Evolutionary conservation across 495 filamentous ascomycete species (phyloP), one percentile per base, ranked within the genome.

Genomic region (Hypoxylon cercidicola): DNA sequence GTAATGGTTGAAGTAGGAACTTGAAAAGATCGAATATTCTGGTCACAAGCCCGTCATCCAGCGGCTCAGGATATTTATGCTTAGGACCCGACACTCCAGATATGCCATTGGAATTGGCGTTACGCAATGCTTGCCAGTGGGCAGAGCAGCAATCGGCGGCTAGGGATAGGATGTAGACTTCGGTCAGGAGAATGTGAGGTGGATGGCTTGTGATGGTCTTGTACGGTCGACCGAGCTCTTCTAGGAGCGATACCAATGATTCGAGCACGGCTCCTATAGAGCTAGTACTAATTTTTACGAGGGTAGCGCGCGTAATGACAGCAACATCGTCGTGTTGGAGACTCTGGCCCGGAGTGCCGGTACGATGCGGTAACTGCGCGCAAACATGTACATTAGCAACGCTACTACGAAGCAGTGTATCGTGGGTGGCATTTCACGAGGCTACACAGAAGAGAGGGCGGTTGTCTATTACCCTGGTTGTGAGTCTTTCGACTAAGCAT

Each of bases 401-500:
- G 43, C 25, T 40, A 60, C 32, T 19, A 41, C 40, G 9, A 32
- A 12, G 16, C 16, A 32, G n/a, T 46, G 21, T n/a, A 28, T n/a
- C 25, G 49, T 50, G 46, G 48, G 46, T 34, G 30, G 18, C 35
- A 18, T 21, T 20, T 21, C 53, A 55, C 35, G 51, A 60, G 18
- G 53, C 45, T 32, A 57, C 49, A 51, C 16, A 15, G 32, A 62
- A n/a, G 12, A 32, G 54, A 57, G 49, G 28, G 35, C 60, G 52
- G 34, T 41, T 52, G 7, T 20, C 16, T 46, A 63, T 68, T 83
- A 88, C 87, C 80, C 85, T 81, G 65, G 85, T 83, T 44, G 81
- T 82, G 57, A 89, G 79, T 73, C 86, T 82, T 75, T 88, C 87
- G 68, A 89, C 82, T 66, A 89, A 77, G 72, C 84, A 84, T 75